phyloP scores from a whole-genome alignment of 1,284 basidiomycete species.

The Earliella scabrosa region DNA sequence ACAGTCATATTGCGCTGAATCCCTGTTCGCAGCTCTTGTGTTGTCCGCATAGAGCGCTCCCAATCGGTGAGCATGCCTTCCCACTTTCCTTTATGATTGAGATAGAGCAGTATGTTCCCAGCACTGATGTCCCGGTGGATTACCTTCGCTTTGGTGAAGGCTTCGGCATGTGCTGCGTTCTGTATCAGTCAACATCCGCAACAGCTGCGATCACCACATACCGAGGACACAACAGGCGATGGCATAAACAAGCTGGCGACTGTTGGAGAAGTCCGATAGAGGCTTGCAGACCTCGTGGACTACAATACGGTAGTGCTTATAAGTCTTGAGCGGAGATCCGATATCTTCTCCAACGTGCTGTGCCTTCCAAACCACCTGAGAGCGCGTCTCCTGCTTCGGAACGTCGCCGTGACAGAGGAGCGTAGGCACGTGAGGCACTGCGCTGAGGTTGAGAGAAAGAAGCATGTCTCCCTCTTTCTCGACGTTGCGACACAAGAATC shows the following conservation, averaged over 20 bases:
- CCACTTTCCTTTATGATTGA: background rate
- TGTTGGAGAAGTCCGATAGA: background rate
- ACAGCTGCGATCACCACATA: background rate
- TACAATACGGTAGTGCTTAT: conserved; percentile 17
- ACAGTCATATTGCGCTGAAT: background rate
- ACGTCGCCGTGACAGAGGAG: conserved; percentile 5
- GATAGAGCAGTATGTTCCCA: background rate
- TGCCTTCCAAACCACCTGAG: background rate
- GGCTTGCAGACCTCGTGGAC: conserved; percentile 20
- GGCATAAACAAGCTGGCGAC: background rate
- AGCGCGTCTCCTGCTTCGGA: background rate
- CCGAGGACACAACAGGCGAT: background rate
- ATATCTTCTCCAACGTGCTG: background rate
- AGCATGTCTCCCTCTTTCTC: background rate
- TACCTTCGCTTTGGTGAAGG: background rate
- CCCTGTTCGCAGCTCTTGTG: too few species aligned
- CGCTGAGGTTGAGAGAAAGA: background rate
- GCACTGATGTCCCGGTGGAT: background rate
- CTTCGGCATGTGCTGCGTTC: background rate
- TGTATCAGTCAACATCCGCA: background rate
- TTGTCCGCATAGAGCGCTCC: background rate
- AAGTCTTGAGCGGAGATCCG: background rate
- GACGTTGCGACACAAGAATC: background rate
- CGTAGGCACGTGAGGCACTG: background rate
- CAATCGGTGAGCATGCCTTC: conserved; percentile 3